Percentiles rank a stretch among this genome's conserved stretches.
Evolutionary conservation across 441 rosid species (phyloP).

Genomic region (Populus hybrid): DNA sequence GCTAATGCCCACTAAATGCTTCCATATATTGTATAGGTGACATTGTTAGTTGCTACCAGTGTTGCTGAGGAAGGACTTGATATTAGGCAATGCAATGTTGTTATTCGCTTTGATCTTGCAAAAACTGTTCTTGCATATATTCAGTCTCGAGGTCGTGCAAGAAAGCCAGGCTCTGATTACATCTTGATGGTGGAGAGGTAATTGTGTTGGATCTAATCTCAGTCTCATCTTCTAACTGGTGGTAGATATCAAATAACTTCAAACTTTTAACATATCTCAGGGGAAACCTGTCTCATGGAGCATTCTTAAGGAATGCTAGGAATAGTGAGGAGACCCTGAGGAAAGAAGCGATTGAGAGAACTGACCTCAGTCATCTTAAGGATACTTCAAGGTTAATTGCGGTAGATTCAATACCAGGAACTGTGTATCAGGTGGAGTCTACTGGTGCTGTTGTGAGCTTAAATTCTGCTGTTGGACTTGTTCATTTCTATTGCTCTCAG

Average conservation of each 20-base stretch:
- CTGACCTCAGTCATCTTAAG: slow-evolving; percentile 94
- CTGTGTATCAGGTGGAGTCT: slow-evolving; percentile 90
- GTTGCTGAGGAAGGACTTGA: slow-evolving; percentile 99
- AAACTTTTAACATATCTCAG: slow-evolving; percentile 35
- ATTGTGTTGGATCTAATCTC: slow-evolving; percentile 12
- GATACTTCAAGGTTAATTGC: slow-evolving; percentile 86
- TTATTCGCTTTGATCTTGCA: slow-evolving; percentile 98
- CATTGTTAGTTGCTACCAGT: slow-evolving; percentile 95
- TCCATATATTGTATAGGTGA: slow-evolving; percentile 54
- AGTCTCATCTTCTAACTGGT: slow-evolving; percentile 6
- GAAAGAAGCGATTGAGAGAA: slow-evolving; percentile 97
- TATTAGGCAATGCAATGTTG: slow-evolving; percentile 98
- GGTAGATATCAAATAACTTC: slow-evolving; percentile 2
- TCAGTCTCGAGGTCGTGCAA: slow-evolving; percentile 99
- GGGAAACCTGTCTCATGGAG: slow-evolving; percentile 83
- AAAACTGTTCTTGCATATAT: slow-evolving; percentile 98
- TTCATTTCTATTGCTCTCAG: slow-evolving; percentile 98
- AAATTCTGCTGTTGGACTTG: slow-evolving; percentile 95
- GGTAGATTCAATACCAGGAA: slow-evolving; percentile 70
- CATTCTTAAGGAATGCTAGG: slow-evolving; percentile 93
- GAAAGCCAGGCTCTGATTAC: slow-evolving; percentile 99
- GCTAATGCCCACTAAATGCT: slow-evolving; percentile 10
- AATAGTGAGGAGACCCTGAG: slow-evolving; percentile 98
- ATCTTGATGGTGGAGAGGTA: slow-evolving; percentile 99
- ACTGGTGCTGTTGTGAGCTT: slow-evolving; percentile 99